Evolutionary conservation across 2,329 filamentous ascomycete genomes (phyloP).

Genomic region (Cryphonectria japonica): DNA sequence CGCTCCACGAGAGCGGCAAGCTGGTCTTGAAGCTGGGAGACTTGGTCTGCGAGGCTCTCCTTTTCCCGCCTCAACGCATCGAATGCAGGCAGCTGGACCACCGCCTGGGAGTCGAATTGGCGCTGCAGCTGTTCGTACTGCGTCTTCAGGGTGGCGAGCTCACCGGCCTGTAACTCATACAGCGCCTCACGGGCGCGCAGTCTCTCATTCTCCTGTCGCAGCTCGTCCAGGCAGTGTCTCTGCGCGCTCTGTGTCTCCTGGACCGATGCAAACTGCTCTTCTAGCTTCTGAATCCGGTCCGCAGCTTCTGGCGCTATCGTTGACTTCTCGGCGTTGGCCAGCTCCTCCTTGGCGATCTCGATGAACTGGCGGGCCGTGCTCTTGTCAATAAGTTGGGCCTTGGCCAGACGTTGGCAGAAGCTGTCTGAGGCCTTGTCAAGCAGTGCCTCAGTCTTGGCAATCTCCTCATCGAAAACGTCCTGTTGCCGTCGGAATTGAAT

Average conservation of each 20-base stretch:
- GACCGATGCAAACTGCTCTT: slow-evolving; percentile 14
- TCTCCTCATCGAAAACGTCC: slow-evolving; percentile 16
- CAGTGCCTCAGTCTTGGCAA: slow-evolving; percentile 1
- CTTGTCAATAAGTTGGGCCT: slow-evolving; percentile 17
- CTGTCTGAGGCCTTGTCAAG: neutral
- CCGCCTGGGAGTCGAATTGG: neutral
- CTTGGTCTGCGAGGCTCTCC: slow-evolving; percentile 11
- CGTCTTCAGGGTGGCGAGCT: neutral
- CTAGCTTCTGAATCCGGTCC: slow-evolving; percentile 17
- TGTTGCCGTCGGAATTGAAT: slow-evolving; percentile 13
- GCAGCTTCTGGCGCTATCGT: neutral
- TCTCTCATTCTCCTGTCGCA: slow-evolving; percentile 1
- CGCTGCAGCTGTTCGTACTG: neutral
- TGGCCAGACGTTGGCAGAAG: slow-evolving; percentile 8
- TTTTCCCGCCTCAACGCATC: slow-evolving; percentile 14
- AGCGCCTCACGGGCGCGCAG: slow-evolving; percentile 4
- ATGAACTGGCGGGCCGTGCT: slow-evolving; percentile 24
- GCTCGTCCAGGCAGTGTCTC: neutral
- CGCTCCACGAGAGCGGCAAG: neutral
- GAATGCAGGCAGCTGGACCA: neutral
- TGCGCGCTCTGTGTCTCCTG: slow-evolving; percentile 4
- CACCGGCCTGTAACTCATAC: slow-evolving; percentile 5
- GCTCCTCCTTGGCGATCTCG: slow-evolving; percentile 15
- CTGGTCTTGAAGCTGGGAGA: slow-evolving; percentile 11
- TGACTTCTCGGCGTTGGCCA: neutral